Percentiles rank a stretch among this genome's conserved stretches.
phyloP scores from a whole-genome alignment of 2,329 filamentous ascomycete genomes.

The Paecilomyces formosus region DNA sequence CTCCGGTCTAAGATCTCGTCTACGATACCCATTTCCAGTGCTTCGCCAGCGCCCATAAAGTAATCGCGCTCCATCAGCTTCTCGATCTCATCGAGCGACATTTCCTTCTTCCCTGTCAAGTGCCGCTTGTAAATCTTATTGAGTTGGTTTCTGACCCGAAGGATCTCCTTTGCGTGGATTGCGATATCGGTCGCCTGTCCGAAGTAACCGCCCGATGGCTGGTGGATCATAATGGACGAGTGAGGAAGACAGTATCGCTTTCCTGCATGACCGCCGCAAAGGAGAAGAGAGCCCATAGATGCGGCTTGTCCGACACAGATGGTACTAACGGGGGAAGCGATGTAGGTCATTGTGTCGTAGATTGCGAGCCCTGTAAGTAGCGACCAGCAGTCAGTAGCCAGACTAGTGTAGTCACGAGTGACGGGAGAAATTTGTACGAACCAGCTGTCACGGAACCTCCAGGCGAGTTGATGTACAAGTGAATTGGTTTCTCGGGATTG shows the following conservation, averaged over 20 bases:
- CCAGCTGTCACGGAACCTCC: slow-evolving; percentile 85
- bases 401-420: background rate
- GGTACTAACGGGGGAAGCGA: slow-evolving; percentile 83
- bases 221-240: slow-evolving; percentile 93
- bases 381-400: background rate
- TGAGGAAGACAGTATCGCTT: slow-evolving; percentile 89
- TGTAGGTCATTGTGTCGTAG: slow-evolving; percentile 99
- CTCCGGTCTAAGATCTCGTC: slow-evolving; percentile 68
- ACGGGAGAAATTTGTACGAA: slow-evolving; percentile 13
- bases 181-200: slow-evolving; percentile 74
- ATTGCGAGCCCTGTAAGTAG: slow-evolving; percentile 57
- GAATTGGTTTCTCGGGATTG: slow-evolving; percentile 87
- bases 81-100: slow-evolving; percentile 75
- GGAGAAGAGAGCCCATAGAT: slow-evolving; percentile 84
- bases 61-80: slow-evolving; percentile 96
- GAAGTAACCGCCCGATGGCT: slow-evolving; percentile 70
- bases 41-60: slow-evolving; percentile 84
- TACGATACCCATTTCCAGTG: slow-evolving; percentile 80
- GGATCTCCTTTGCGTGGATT: slow-evolving; percentile 95
- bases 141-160: slow-evolving; percentile 73
- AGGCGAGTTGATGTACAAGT: slow-evolving; percentile 95
- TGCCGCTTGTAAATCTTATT: slow-evolving; percentile 87
- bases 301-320: slow-evolving; percentile 93
- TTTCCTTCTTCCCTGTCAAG: slow-evolving; percentile 61
- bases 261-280: slow-evolving; percentile 77